Evolutionary conservation across 129 eudicot genomes (phyloP).

Genomic region (Chrysanthemum lavandulifolium): DNA sequence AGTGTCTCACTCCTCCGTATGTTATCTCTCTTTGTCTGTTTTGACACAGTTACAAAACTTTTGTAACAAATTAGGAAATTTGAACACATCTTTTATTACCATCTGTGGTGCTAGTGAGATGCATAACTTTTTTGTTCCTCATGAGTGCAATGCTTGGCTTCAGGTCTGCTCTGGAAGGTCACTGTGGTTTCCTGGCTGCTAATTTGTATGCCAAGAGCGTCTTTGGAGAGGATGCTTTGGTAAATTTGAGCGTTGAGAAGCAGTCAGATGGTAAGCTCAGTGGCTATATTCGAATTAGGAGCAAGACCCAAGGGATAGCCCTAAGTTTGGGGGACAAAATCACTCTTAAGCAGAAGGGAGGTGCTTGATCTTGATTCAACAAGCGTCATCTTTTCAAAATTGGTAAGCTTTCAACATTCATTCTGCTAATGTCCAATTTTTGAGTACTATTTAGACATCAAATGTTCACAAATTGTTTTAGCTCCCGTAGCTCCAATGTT

Average conservation of each 20-base stretch:
- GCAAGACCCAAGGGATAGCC: conserved; percentile 92
- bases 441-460: neutral
- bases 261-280: conserved; percentile 76
- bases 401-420: conserved; percentile 18
- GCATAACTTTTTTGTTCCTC: neutral
- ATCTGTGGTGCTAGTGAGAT: neutral
- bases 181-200: conserved; percentile 89
- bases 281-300: conserved; percentile 86
- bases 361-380: conserved; percentile 41
- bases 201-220: conserved; percentile 89
- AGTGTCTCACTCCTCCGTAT: conserved; percentile 86
- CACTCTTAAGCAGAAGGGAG: conserved; percentile 91
- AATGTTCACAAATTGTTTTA: neutral
- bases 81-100: neutral
- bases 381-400: neutral
- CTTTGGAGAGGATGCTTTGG: conserved; percentile 94
- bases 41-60: neutral
- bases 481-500: neutral
- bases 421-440: neutral
- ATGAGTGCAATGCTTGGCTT: conserved; percentile 3
- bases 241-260: conserved; percentile 71
- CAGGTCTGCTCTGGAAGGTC: conserved; percentile 85
- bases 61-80: too few species aligned
- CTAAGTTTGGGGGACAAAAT: conserved; percentile 91
- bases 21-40: conserved; percentile 18